Percentiles rank a stretch among this genome's conserved stretches.
Conservation (phyloP, 352 stramenopile species). For the Bremia lactucae region DNA sequence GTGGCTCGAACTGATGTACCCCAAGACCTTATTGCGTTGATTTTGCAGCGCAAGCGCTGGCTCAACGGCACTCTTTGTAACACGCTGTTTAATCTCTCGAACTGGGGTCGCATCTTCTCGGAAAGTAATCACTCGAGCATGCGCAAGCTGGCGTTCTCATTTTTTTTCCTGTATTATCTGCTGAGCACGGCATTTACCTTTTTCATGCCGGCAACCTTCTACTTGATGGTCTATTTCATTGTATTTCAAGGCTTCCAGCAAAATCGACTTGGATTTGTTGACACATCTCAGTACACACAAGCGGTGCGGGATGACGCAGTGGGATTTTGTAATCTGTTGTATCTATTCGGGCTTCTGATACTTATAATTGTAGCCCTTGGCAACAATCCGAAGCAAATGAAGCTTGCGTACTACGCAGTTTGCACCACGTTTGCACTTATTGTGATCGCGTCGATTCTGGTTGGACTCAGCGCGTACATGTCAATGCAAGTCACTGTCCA, state of each 20-base stretch:
- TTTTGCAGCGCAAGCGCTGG: conserved; percentile 78
- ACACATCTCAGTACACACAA: too few species aligned
- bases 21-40: too few species aligned
- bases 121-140: conserved; percentile 76
- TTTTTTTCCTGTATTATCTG: conserved; percentile 78
- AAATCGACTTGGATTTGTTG: too few species aligned
- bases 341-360: conserved; percentile 70
- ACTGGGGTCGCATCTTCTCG: conserved; percentile 76
- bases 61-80: conserved; percentile 81
- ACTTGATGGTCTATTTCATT: conserved; percentile 76
- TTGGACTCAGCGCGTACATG: conserved; percentile 69
- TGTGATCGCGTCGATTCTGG: conserved; percentile 71
- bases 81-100: conserved; percentile 81
- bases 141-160: conserved; percentile 38
- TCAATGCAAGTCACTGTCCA: too few species aligned
- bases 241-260: conserved; percentile 83
- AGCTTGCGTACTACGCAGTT: conserved; percentile 77
- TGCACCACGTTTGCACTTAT: conserved; percentile 57
- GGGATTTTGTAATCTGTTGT: conserved; percentile 72
- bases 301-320: conserved; percentile 53
- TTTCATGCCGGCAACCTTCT: conserved; percentile 73
- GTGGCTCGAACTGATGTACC: too few species aligned
- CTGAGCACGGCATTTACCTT: conserved; percentile 56
- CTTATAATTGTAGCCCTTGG: conserved; percentile 77
- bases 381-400: conserved; percentile 83